phyloP scores from a whole-genome alignment of 2,329 filamentous ascomycete genomes.

The Monilinia fructicola region DNA sequence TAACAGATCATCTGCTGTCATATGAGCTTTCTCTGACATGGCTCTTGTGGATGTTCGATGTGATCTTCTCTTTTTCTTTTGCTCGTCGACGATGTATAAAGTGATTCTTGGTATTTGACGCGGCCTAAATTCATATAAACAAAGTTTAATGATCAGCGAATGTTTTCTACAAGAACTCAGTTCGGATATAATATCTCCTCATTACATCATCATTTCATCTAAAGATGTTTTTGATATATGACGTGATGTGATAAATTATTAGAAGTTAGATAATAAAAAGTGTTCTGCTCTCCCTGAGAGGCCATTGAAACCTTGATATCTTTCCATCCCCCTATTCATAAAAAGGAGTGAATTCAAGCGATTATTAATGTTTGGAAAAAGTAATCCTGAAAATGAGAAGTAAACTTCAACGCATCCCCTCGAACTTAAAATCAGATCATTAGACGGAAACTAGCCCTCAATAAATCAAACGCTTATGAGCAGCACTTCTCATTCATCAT shows the following conservation, averaged over 20 bases:
- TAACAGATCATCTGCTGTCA: conserved; percentile 20
- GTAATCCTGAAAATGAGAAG: conserved; percentile 14
- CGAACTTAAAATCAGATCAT: conserved; percentile 16
- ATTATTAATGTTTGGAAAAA: conserved; percentile 5
- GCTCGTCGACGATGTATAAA: conserved; percentile 9
- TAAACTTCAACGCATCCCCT: conserved; percentile 14
- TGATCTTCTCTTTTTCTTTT: conserved; percentile 23
- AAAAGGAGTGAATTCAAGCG: background rate
- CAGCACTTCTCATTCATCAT: conserved; percentile 10
- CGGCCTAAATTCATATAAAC: background rate
- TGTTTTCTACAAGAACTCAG: background rate
- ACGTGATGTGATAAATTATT: conserved; percentile 15
- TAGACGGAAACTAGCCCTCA: conserved; percentile 18
- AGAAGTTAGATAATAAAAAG: background rate
- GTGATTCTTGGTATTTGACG: conserved; percentile 17
- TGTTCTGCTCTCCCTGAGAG: background rate
- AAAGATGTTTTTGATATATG: conserved; percentile 19
- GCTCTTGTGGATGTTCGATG: conserved; percentile 14
- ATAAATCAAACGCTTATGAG: conserved; percentile 18
- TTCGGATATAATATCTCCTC: background rate
- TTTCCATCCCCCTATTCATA: background rate
- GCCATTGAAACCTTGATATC: background rate
- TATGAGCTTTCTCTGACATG: conserved; percentile 14
- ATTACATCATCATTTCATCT: conserved; percentile 18
- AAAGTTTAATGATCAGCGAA: conserved; percentile 10